A percentile compares a stretch with the other conserved stretches of the same genome.
These are phyloP conservation scores for Syncephalastrum monosporum DNA, from an alignment of 371 early-diverging fungal species.

Conservation along the genomic window DNA sequence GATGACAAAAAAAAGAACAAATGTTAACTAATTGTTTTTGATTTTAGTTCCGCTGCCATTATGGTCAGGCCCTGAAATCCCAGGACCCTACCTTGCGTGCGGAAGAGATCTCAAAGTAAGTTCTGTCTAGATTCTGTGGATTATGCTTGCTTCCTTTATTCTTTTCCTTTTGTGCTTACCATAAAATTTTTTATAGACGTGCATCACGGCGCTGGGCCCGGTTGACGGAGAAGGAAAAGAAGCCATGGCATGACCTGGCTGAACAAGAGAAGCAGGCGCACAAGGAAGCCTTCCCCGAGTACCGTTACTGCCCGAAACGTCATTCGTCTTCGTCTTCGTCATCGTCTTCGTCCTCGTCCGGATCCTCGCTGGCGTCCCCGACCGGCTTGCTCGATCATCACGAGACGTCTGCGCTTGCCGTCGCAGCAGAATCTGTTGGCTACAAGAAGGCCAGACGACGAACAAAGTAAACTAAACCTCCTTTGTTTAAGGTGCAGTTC, in stretches of 20 bases:
- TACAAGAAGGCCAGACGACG: constrained; percentile 26
- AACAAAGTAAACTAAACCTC: constrained; percentile 14
- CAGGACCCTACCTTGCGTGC: constrained; percentile 38
- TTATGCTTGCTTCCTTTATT: neutral
- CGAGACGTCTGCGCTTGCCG: constrained; percentile 1
- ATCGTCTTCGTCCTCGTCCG: constrained; percentile 7
- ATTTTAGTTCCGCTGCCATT: constrained; percentile 38
- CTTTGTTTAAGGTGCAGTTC: too few species aligned
- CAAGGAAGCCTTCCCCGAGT: constrained; percentile 48
- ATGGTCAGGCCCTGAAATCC: constrained; percentile 36
- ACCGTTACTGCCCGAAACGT: constrained; percentile 44
- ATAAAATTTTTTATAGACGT: constrained; percentile 20
- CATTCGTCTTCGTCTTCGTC: constrained; percentile 23
- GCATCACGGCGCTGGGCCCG: constrained; percentile 45
- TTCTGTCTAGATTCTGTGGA: neutral
- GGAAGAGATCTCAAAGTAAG: constrained; percentile 42
- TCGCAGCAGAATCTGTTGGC: constrained; percentile 14
- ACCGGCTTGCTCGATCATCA: neutral
- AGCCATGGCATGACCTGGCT: constrained; percentile 47
- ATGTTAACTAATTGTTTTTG: neutral
- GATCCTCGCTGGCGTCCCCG: constrained; percentile 19
- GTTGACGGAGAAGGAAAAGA: constrained; percentile 44
- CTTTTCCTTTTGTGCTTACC: neutral
- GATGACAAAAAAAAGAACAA: neutral
- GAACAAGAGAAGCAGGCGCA: constrained; percentile 47